Evolutionary conservation across 805 yeast species (phyloP).

Genomic region (Sugiyamaella chiloensis): DNA sequence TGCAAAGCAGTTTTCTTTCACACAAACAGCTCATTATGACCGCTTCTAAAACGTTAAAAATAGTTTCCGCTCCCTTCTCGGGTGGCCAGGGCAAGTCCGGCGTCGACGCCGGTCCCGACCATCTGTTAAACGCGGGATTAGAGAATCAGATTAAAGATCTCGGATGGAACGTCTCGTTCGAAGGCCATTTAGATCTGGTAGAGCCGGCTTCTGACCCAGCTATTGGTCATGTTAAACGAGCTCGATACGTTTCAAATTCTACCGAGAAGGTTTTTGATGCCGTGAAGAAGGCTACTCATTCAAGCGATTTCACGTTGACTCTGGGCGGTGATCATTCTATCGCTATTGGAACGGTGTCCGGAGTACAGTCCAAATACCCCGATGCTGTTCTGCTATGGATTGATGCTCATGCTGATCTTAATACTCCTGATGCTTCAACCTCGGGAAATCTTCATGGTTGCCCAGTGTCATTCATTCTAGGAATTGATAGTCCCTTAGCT

Average conservation of each 20-base stretch:
- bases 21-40: not conserved
- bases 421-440: slow-evolving; percentile 77
- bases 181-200: slow-evolving; percentile 31
- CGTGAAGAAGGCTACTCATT: slow-evolving; percentile 49
- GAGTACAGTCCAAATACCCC: slow-evolving; percentile 73
- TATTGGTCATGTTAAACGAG: slow-evolving; percentile 59
- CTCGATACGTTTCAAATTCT: slow-evolving; percentile 73
- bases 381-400: slow-evolving; percentile 92
- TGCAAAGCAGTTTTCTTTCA: not conserved
- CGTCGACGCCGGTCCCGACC: slow-evolving; percentile 91
- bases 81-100: slow-evolving; percentile 96
- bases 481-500: slow-evolving; percentile 42
- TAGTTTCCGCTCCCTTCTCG: slow-evolving; percentile 86
- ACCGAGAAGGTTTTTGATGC: slow-evolving; percentile 60
- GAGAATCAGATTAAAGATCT: slow-evolving; percentile 56
- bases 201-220: slow-evolving; percentile 49
- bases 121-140: slow-evolving; percentile 69
- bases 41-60: slow-evolving; percentile 41
- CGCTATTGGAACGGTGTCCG: slow-evolving; percentile 89
- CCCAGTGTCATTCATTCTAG: slow-evolving; percentile 88
- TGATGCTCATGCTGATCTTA: slow-evolving; percentile 97
- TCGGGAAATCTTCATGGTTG: slow-evolving; percentile 96
- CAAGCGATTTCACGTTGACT: slow-evolving; percentile 65
- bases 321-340: slow-evolving; percentile 97
- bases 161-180: slow-evolving; percentile 65